Conservation (phyloP, 768 basidiomycete genomes). For the Rhodotorula taiwanensis region DNA sequence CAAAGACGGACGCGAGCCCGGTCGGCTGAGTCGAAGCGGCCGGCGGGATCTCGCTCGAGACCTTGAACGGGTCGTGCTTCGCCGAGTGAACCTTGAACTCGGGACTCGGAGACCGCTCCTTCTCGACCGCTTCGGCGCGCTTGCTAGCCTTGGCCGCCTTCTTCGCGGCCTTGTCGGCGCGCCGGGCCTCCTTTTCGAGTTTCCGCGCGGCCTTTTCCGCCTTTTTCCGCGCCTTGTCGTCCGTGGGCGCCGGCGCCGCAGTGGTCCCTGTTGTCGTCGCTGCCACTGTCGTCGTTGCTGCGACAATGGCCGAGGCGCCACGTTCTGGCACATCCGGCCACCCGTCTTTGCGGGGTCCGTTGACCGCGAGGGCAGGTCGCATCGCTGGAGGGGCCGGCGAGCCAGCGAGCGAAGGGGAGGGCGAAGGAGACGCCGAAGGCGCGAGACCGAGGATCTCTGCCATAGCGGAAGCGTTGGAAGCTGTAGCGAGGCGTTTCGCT, state of each 20-base stretch:
- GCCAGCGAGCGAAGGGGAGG: slow-evolving; percentile 15
- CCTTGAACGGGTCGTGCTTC: slow-evolving; percentile 19
- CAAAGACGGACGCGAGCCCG: slow-evolving; percentile 2
- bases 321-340: slow-evolving; percentile 23
- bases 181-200: slow-evolving; percentile 6
- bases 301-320: slow-evolving; percentile 9
- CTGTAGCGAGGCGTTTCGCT: slow-evolving; percentile 36
- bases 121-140: background rate
- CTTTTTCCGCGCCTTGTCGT: slow-evolving; percentile 12
- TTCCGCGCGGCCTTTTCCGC: slow-evolving; percentile 5
- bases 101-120: slow-evolving; percentile 13
- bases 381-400: background rate
- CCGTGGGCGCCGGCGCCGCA: slow-evolving; percentile 1
- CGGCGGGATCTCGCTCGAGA: slow-evolving; percentile 4
- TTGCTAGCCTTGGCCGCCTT: background rate
- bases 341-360: slow-evolving; percentile 10
- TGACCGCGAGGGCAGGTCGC: slow-evolving; percentile 23
- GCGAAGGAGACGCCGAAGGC: background rate
- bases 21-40: background rate
- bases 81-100: slow-evolving; percentile 31
- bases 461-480: slow-evolving; percentile 34
- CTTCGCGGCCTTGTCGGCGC: background rate
- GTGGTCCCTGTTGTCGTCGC: too few relatives aligned
- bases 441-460: slow-evolving; percentile 41
- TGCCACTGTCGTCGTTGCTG: background rate